Percentiles rank a stretch among this genome's conserved stretches.
phyloP scores from a whole-genome alignment of 176 grass and related monocot species.

The Ananas comosus region DNA sequence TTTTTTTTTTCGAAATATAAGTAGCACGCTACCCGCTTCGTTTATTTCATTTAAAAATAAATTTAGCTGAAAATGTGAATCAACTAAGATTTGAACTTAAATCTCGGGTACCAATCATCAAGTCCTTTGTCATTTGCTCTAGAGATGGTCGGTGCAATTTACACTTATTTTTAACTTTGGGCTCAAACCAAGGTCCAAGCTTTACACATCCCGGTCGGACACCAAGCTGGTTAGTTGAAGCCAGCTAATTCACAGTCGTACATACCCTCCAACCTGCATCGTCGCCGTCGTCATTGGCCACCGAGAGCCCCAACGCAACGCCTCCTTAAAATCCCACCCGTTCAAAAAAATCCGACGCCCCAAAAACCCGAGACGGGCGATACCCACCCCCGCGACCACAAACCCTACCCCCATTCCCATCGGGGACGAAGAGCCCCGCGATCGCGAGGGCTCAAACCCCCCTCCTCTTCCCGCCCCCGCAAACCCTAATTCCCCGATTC shows the following conservation, averaged over 20 bases:
- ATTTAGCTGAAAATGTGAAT: too few species aligned
- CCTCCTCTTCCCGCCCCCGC: not conserved
- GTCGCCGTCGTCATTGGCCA: slow-evolving; percentile 37
- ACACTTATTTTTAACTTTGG: not conserved
- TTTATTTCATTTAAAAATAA: too few species aligned
- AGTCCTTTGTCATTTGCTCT: too few species aligned
- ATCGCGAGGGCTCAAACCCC: not conserved
- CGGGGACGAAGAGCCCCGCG: not conserved
- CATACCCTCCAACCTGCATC: not conserved
- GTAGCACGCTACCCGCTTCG: too few species aligned
- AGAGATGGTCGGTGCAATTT: not conserved
- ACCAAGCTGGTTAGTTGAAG: slow-evolving; percentile 16
- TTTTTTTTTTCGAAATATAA: too few species aligned
- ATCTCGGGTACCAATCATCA: too few species aligned
- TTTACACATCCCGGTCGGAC: not conserved
- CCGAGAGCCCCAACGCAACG: slow-evolving; percentile 5
- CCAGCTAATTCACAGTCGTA: slow-evolving; percentile 47
- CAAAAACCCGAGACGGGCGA: not conserved
- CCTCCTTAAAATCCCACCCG: slow-evolving; percentile 22
- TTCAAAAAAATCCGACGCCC: not conserved
- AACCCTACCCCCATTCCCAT: not conserved
- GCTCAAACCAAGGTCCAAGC: not conserved
- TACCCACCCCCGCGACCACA: not conserved
- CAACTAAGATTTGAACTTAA: too few species aligned
- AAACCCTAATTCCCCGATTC: not conserved